Evolutionary conservation across 2,329 filamentous ascomycete genomes (phyloP).

Genomic region (Neofusicoccum sp.): DNA sequence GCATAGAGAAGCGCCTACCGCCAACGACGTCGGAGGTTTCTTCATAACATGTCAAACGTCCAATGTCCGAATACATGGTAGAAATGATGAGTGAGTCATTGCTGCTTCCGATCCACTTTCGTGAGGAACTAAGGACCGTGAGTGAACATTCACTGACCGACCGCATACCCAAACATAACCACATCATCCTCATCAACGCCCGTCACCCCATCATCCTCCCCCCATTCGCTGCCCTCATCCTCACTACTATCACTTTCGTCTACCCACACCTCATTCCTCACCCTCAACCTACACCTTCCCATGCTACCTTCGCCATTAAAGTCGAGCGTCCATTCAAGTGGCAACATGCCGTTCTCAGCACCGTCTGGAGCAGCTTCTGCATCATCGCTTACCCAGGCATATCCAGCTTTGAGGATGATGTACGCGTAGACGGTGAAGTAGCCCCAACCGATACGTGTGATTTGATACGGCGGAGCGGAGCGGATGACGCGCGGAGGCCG

Average conservation of each 20-base stretch:
- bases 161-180: neutral
- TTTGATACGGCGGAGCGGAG: constrained; percentile 42
- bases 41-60: too few relatives aligned
- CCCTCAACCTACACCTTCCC: constrained; percentile 44
- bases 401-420: constrained; percentile 47
- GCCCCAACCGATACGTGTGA: constrained; percentile 47
- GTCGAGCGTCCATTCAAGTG: constrained; percentile 47
- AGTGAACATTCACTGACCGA: too few relatives aligned
- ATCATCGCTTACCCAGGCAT: constrained; percentile 46
- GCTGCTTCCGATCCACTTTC: too few relatives aligned
- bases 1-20: too few relatives aligned
- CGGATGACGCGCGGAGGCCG: constrained; percentile 39
- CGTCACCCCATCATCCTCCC: neutral
- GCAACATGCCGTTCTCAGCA: constrained; percentile 37
- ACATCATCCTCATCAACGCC: constrained; percentile 21
- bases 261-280: constrained; percentile 37
- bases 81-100: too few relatives aligned
- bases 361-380: constrained; percentile 36
- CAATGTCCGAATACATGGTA: too few relatives aligned
- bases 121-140: too few relatives aligned
- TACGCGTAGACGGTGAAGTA: constrained; percentile 43
- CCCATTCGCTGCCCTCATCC: constrained; percentile 25
- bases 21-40: too few relatives aligned
- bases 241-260: constrained; percentile 27
- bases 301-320: constrained; percentile 45